Base-by-base conservation (phyloP, 2,329 filamentous ascomycete genomes). In the Cercospora citrullina region DNA sequence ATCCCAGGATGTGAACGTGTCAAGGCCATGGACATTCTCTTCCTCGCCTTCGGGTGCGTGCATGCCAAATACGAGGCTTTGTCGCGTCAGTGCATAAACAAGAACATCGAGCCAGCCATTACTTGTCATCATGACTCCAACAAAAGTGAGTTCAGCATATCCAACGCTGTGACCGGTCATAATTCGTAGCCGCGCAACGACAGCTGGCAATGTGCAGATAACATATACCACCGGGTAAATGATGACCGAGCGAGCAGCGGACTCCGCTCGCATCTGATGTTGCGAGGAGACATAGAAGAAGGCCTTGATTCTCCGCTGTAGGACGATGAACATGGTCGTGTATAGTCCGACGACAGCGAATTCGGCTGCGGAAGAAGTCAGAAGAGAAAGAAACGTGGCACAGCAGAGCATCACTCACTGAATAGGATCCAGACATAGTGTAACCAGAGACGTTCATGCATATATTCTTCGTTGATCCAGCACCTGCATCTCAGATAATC, bases 201-300 rank as follows among this genome's bases (percentile, higher is more conserved):
- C 88, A 1, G 91, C 81, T 0, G 89, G 89, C 0, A 88, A 81
- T 0, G 89, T 91, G 75, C 89, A 90, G 18, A 89, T 72, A 1
- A 90, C 83, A 75, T 91, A 91, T 68, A 91, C 88, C 70, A 90
- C 73, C 0, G 89, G 89, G 67, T 91, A 91, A 8, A 89, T 81
- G 45, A 91, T 79, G 83, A 86, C 65, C 21, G 63, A 71, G 21
- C 66, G 57, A 5, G 69, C 68, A 1, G 71, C 71, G 10, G 82
- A 85, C 84, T 86, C 71, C 89, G 88, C 12, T 86, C 81, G 26
- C 72, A 77, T 28, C 67, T 72, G 60, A 12, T 48, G 48, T 42
- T 67, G 66, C n/a, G 63, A 65, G 14, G 60, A 65, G 21, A 63
- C 67, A 21, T 66, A 70, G 30, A 73, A 69, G n/a, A 74, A 66